Conservation (phyloP, 75 land plant genomes). For the Sequoiadendron giganteum region DNA sequence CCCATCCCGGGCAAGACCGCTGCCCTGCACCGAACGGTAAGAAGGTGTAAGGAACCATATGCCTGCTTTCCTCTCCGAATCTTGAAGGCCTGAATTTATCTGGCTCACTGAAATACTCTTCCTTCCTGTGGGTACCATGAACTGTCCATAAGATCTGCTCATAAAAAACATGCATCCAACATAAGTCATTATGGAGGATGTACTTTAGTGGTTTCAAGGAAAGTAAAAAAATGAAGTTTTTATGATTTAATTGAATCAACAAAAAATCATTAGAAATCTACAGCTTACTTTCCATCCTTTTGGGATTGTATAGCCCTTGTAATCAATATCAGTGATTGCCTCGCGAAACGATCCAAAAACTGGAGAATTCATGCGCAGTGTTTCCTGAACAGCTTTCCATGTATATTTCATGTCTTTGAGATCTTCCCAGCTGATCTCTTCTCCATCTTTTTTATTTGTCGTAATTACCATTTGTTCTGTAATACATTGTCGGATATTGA, state of each 20-base stretch:
- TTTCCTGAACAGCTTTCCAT: too few species aligned
- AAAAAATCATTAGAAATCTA: neutral
- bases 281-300: slow-evolving; percentile 15
- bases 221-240: neutral
- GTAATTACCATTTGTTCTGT: too few species aligned
- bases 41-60: slow-evolving; percentile 38
- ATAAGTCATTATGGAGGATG: neutral
- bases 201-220: neutral
- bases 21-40: slow-evolving; percentile 62
- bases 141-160: slow-evolving; percentile 35
- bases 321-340: too few species aligned
- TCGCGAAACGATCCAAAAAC: too few species aligned
- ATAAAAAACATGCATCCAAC: neutral
- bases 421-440: too few species aligned
- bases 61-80: slow-evolving; percentile 19
- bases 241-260: neutral
- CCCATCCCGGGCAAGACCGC: slow-evolving; percentile 43
- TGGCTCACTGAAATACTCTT: slow-evolving; percentile 38
- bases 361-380: too few species aligned
- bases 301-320: too few species aligned
- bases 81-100: slow-evolving; percentile 47
- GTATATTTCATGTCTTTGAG: too few species aligned
- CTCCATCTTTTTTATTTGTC: too few species aligned
- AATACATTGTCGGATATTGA: too few species aligned
- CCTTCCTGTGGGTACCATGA: slow-evolving; percentile 27